A percentile compares a stretch with the other conserved stretches of the same genome.
These are phyloP conservation scores for Teratosphaeria gauchensis DNA, from an alignment of 2,329 filamentous ascomycete genomes.

Conservation along the genomic window DNA sequence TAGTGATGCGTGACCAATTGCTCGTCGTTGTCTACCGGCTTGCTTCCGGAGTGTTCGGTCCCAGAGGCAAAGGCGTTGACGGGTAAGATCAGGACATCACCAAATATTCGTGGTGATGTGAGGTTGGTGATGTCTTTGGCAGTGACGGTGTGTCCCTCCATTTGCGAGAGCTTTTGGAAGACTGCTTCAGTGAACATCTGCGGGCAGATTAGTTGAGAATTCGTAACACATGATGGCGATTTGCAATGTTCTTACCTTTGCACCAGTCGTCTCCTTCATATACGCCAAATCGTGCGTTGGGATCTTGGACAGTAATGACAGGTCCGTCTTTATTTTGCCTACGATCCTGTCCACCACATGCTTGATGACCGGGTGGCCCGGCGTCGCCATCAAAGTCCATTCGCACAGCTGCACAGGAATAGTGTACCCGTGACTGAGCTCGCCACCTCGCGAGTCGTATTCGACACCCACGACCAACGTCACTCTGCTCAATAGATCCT, in stretches of 20 bases:
- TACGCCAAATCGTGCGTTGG: background rate
- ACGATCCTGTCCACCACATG: constrained; percentile 7
- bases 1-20: constrained; percentile 8
- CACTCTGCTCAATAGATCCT: constrained; percentile 1
- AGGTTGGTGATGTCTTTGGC: constrained; percentile 6
- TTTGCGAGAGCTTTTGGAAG: constrained; percentile 5
- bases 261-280: constrained; percentile 1
- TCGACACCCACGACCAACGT: constrained; percentile 11
- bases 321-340: background rate
- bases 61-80: constrained; percentile 11
- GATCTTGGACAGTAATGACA: background rate
- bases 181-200: constrained; percentile 12
- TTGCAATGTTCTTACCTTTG: constrained; percentile 5
- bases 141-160: constrained; percentile 1
- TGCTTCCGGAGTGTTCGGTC: constrained; percentile 6
- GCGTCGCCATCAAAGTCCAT: constrained; percentile 11
- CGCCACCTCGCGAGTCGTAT: constrained; percentile 7
- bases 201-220: background rate
- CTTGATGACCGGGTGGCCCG: constrained; percentile 7
- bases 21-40: constrained; percentile 6
- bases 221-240: background rate
- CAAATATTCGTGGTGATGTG: constrained; percentile 6
- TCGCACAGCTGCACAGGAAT: constrained; percentile 7
- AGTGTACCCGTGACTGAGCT: constrained; percentile 1
- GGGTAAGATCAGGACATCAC: constrained; percentile 12